Evolutionary conservation across 257 asterid genomes (phyloP), one percentile per base, ranked within the genome.

Genomic region (Solanum chiquidenum): DNA sequence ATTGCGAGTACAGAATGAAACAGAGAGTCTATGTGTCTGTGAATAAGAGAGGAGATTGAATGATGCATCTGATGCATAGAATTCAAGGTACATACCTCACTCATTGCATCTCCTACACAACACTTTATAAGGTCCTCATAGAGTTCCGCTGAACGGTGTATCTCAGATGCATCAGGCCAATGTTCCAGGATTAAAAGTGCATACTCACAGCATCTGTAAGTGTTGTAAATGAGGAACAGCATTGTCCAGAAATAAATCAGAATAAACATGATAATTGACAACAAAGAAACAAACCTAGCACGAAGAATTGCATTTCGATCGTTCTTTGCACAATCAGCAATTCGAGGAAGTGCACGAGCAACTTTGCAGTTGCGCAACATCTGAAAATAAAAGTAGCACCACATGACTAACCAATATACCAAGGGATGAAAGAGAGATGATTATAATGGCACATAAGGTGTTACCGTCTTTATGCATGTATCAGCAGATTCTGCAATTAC

Each of bases 101-200:
- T 94, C 98, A 97, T 96, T 79, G 99, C 99, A 93, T 97, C 99
- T 72, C 96, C 95, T 83, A 95, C 99, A 91, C 98, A 96, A 90
- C 98, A 96, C 90, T 93, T 93, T 85, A 97, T 95, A 69, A 97
- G 98, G 87, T 97, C 99, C 91, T 96, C 99, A 87, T 96, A 97
- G 42, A 95, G 94, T 87, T 97, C 99, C 64, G 98, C 98, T 1
- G 99, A 93, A 12, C 98, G 99, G 85, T 97, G 98, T 90, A 96
- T 95, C 94, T 97, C 99, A 88, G 99, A 96, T 83, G 98, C 99
- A 93, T 97, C 99, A 44, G 99, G 98, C 99, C 99, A 97, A 90
- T 95, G 93, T 89, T 97, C 99, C 82, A 97, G 95, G 89, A 97
- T 88, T 89, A 97, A 88, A 91, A 96, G 98, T 49, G 99, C 98